Percentiles rank a stretch among this genome's conserved stretches.
phyloP scores from a whole-genome alignment of 345 rosid species.

The Arabidopsis suecica region DNA sequence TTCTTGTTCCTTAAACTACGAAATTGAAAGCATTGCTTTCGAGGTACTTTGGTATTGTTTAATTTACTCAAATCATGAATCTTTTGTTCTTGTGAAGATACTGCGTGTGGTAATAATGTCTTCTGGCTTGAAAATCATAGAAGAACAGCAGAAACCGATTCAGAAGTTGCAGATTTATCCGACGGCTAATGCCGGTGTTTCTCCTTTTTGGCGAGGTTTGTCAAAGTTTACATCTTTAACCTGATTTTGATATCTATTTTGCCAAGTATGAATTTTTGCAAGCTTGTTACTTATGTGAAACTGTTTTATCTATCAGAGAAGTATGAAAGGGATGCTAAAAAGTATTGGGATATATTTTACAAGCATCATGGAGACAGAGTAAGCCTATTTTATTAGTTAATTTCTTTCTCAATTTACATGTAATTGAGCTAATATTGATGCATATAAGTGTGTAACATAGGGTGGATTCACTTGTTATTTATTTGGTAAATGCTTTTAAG shows the following conservation, averaged over 20 bases:
- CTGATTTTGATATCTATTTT: background rate
- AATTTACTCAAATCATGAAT: constrained; percentile 2
- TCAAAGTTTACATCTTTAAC: background rate
- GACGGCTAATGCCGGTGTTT: constrained; percentile 56
- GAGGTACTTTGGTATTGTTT: background rate
- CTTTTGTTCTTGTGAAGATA: background rate
- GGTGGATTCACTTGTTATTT: constrained; percentile 4
- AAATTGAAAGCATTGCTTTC: no score
- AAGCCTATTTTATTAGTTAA: constrained; percentile 16
- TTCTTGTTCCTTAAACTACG: background rate
- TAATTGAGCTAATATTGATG: background rate
- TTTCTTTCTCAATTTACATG: constrained; percentile 6
- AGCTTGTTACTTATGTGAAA: background rate
- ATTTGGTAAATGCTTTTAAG: background rate
- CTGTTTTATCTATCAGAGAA: constrained; percentile 65
- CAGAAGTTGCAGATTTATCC: constrained; percentile 76
- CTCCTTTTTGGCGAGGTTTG: constrained; percentile 82
- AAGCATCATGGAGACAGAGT: constrained; percentile 85
- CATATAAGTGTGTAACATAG: background rate
- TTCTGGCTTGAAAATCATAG: constrained; percentile 33
- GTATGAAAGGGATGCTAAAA: constrained; percentile 86
- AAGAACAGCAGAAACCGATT: constrained; percentile 46
- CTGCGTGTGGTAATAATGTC: constrained; percentile 44
- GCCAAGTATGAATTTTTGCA: background rate
- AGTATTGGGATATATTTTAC: constrained; percentile 89